Evolutionary conservation across 2,329 filamentous ascomycete species (phyloP), one percentile per base, ranked within the genome.

Genomic region (Didymella lethalis): DNA sequence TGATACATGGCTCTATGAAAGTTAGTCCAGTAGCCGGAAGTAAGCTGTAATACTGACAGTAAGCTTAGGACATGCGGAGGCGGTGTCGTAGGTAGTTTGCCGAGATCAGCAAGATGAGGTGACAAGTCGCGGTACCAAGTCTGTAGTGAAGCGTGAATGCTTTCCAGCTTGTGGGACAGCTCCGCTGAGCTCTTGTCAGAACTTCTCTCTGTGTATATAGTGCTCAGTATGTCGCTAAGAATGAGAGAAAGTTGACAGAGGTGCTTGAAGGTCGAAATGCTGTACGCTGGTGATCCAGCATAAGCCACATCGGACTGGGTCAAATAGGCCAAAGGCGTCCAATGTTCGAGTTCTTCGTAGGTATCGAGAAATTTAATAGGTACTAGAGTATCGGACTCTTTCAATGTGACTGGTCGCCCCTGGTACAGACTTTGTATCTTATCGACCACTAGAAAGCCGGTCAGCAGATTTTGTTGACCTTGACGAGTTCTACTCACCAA

Each of bases 351-450:
- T 61, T 86, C 84, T 29, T 86, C 84, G 31, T 78, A 85, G 0
- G 76, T 77, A 49, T 85, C 83, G 1, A 80, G 71, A 25, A 84
- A 83, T 6, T 77, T 73, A 18, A 83, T 78, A 0, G 83, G 79
- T 0, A 85, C 81, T 10, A 77, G 70, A 0, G 77, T 78, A 25
- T 85, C 80, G 0, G 75, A 76, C n/a, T 82, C 78, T 8, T 80
- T 80, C 6, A 85, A 68, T 2, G 72, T 81, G 0, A 79, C 79
- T 0, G 83, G 85, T 0, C 84, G 80, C 0, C 84, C 84, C 63
- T 84, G 83, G 48, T 85, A 86, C 0, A 86, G 66, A 14, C 79
- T 82, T 59, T 86, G 84, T 7, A 85, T 79, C 62, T 85, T 86
- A 59, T 85, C 84, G 40, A 73, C 66, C 29, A 74, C 69, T 72